phyloP scores from a whole-genome alignment of 192 early-diverging fungal species.

The Coemansia sp. region DNA sequence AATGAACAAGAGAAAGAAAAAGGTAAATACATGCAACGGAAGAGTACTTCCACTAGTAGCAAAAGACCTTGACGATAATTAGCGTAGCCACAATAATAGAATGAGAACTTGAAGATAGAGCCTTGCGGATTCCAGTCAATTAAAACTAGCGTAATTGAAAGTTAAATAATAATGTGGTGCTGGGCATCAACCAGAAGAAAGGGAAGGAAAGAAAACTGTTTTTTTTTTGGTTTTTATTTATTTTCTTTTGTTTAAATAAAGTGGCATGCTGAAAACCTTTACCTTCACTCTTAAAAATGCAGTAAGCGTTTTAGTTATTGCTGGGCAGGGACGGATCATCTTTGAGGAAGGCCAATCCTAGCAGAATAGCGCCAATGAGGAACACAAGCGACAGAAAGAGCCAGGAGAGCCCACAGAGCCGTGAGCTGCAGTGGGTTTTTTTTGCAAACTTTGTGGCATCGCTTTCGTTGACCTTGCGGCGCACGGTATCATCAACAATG shows the following conservation, averaged over 20 bases:
- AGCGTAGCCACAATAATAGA: too few relatives aligned
- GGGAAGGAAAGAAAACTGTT: not conserved
- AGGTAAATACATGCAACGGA: too few relatives aligned
- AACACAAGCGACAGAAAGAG: conserved; percentile 83
- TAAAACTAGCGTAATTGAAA: too few relatives aligned
- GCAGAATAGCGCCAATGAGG: conserved; percentile 73
- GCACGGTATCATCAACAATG: conserved; percentile 90
- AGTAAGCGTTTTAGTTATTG: not conserved
- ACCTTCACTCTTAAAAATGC: not conserved
- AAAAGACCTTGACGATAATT: too few relatives aligned
- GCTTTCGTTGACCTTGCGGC: conserved; percentile 91
- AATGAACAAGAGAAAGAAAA: too few relatives aligned
- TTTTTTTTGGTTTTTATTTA: too few relatives aligned
- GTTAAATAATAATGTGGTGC: too few relatives aligned
- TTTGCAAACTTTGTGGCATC: conserved; percentile 87
- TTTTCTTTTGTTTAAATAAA: not conserved
- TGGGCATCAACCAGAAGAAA: not conserved
- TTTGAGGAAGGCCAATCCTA: conserved; percentile 82
- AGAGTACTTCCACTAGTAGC: too few relatives aligned
- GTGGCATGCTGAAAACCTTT: not conserved
- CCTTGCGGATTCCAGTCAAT: too few relatives aligned
- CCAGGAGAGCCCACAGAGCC: conserved; percentile 91
- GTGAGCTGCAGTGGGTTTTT: conserved; percentile 72
- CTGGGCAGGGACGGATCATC: conserved; percentile 17
- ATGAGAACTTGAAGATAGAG: too few relatives aligned